phyloP scores from a whole-genome alignment of 495 filamentous ascomycete species.

The Daldinia loculata region DNA sequence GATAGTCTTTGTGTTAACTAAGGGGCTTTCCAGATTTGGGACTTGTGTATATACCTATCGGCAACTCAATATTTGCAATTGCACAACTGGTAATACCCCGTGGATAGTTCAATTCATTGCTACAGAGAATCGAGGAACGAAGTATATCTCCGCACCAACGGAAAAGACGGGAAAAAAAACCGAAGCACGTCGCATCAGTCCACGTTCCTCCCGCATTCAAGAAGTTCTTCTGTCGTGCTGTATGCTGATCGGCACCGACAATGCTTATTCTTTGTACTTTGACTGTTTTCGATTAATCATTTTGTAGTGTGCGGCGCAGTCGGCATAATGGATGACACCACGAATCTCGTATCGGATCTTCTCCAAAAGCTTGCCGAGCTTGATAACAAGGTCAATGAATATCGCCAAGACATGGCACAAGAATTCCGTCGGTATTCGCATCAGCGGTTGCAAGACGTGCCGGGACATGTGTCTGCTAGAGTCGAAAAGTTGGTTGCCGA shows the following conservation, averaged over 20 bases:
- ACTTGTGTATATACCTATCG: background rate
- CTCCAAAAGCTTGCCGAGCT: constrained; percentile 60
- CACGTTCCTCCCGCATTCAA: background rate
- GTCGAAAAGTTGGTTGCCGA: constrained; percentile 56
- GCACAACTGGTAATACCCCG: constrained; percentile 5
- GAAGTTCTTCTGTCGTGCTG: background rate
- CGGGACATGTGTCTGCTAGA: constrained; percentile 54
- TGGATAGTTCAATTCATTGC: constrained; percentile 12
- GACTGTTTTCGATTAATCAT: constrained; percentile 38
- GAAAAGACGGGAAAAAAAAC: constrained; percentile 12
- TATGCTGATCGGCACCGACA: constrained; percentile 27
- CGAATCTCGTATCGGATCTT: constrained; percentile 58
- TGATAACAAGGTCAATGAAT: constrained; percentile 58
- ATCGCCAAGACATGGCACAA: constrained; percentile 58
- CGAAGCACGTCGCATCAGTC: constrained; percentile 16
- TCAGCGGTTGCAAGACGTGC: constrained; percentile 54
- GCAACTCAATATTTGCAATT: background rate
- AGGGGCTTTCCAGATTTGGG: background rate
- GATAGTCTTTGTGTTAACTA: constrained; percentile 1
- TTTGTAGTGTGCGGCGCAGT: constrained; percentile 37
- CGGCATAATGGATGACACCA: constrained; percentile 59
- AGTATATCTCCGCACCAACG: constrained; percentile 27
- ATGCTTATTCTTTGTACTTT: constrained; percentile 42
- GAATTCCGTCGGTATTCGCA: constrained; percentile 60
- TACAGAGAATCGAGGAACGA: constrained; percentile 22